Base-by-base conservation (phyloP, 1,284 basidiomycete genomes). In the Anthracocystis panici-leucophaei region DNA sequence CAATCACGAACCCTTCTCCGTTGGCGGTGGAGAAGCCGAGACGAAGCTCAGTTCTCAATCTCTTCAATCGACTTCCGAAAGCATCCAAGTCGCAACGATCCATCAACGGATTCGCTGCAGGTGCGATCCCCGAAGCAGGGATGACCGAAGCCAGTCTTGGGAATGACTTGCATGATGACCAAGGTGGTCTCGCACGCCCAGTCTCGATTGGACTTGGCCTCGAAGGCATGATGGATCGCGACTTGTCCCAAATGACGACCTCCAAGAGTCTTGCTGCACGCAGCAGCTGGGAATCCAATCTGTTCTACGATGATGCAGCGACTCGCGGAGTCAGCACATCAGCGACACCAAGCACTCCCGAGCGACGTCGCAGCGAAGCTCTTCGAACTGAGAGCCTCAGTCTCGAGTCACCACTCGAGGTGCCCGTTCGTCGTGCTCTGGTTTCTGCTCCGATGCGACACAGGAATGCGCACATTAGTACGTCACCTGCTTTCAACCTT, bases 381-480 rank as follows among this genome's bases (percentile, higher is more conserved):
- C 29, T 50, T 18, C 52, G 62, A 0, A 63, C 41, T n/a, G 65
- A 61, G 38, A 48, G 31, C 9, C 57, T 75, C 48, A 62, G 52
- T 40, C 57, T 75, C 23, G 63, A 75, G 20, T 66, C 66, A 18
- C 65, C 71, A 4, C 52, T 65, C 51, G 69, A 82, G 54, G 67
- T 78, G 6, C 80, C 79, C 1, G 65, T 69, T 16, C 72, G 77
- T 21, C 67, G 79, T 18, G 62, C 57, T 1, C 52, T 69, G n/a
- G 20, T 40, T 2, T 58, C 53, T 35, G 68, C 57, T 8, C 76
- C 76, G 8, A 78, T 82, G 74, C 67, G 79, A 42, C 81, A 82
- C 58, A 56, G 79, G 16, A 81, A 75, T 42, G 59, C 64, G 10
- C 81, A 82, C 59, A 74, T 75, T 63, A 81, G 76, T 61, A 73